phyloP scores from a whole-genome alignment of 306 rosid species.

The Vigna radiata region DNA sequence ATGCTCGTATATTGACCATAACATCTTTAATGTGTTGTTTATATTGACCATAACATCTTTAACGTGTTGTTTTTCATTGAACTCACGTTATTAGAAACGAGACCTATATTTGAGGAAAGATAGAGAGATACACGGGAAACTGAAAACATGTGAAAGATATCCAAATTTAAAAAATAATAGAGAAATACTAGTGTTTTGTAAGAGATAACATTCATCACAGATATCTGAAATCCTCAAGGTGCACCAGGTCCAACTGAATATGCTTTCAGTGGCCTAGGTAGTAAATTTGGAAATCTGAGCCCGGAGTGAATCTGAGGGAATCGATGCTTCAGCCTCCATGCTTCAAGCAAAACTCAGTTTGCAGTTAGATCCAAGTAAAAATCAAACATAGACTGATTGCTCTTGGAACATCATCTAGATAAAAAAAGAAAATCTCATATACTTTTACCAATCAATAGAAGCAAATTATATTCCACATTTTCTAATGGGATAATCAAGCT shows the following conservation, averaged over 20 bases:
- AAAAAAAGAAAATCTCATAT: not conserved
- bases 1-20: not conserved
- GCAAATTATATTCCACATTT: too few species aligned
- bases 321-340: conserved; percentile 58
- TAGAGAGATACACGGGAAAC: not conserved
- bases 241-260: too few species aligned
- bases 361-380: not conserved
- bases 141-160: not conserved
- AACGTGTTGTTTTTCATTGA: too few species aligned
- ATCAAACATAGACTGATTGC: not conserved
- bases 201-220: not conserved
- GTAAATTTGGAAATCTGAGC: conserved; percentile 51
- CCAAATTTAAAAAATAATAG: not conserved
- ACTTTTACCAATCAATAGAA: not conserved
- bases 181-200: not conserved
- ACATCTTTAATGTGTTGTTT: too few species aligned
- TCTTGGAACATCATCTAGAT: not conserved
- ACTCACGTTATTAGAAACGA: too few species aligned
- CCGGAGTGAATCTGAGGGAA: conserved; percentile 52
- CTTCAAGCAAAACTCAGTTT: not conserved
- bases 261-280: conserved; percentile 45
- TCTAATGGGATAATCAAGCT: too few species aligned
- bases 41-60: too few species aligned
- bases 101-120: not conserved
- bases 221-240: too few species aligned